These are phyloP conservation scores for Mortierella sp. DNA, from an alignment of 371 early-diverging fungal species.

Conservation along the genomic window DNA sequence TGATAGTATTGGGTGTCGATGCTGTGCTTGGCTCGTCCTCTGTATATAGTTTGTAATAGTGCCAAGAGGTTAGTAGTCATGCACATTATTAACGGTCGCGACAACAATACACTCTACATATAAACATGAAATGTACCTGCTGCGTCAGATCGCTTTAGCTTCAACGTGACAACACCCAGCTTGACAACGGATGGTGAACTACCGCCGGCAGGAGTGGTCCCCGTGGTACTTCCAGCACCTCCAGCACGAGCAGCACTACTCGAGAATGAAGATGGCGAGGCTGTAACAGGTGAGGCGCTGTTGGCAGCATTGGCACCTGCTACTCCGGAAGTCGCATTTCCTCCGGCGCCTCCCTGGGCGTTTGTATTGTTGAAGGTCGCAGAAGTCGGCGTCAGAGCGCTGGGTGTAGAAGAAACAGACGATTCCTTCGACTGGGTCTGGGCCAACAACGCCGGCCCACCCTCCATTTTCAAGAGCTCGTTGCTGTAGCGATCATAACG, in stretches of 20 bases:
- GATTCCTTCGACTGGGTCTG: slow-evolving; percentile 40
- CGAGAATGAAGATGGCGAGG: slow-evolving; percentile 48
- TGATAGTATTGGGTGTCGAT: slow-evolving; percentile 45
- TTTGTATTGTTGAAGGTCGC: slow-evolving; percentile 12
- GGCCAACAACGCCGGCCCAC: slow-evolving; percentile 10
- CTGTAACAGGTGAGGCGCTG: slow-evolving; percentile 42
- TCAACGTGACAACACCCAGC: slow-evolving; percentile 47
- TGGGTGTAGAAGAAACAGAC: slow-evolving; percentile 21
- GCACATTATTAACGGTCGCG: neutral
- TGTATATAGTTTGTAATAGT: slow-evolving; percentile 2
- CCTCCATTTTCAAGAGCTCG: slow-evolving; percentile 40
- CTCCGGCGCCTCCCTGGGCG: neutral
- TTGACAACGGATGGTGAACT: slow-evolving; percentile 26
- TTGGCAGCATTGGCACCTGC: slow-evolving; percentile 11
- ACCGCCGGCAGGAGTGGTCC: slow-evolving; percentile 15
- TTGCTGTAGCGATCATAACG: slow-evolving; percentile 34
- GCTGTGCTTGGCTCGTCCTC: slow-evolving; percentile 38
- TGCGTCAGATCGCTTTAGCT: slow-evolving; percentile 54
- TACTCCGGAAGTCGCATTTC: neutral
- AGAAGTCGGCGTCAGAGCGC: neutral
- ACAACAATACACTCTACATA: neutral
- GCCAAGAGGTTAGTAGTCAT: neutral
- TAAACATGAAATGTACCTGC: slow-evolving; percentile 18
- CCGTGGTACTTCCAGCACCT: slow-evolving; percentile 19
- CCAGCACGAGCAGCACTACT: slow-evolving; percentile 29